A percentile compares a stretch with the other conserved stretches of the same genome.
Conservation (phyloP, 2,329 filamentous ascomycete genomes). For the Aspergillus sp. region DNA sequence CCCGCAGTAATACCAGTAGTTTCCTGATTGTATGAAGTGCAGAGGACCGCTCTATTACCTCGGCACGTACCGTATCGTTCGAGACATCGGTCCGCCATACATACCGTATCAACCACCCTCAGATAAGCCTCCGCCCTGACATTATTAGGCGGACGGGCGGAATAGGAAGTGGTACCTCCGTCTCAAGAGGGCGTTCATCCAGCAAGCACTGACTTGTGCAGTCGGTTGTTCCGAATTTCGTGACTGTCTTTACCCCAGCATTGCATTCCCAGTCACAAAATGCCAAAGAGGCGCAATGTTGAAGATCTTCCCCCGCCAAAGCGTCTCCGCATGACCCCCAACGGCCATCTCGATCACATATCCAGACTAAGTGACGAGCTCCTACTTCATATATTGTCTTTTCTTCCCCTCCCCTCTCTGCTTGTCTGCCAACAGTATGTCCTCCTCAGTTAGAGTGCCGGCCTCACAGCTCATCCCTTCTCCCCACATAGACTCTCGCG, state of each 20-base stretch:
- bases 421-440: constrained; percentile 62
- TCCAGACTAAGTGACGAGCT: constrained; percentile 83
- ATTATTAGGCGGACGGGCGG: not conserved
- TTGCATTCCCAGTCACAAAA: constrained; percentile 20
- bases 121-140: constrained; percentile 12
- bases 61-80: not conserved
- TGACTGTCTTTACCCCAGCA: not conserved
- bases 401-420: constrained; percentile 69
- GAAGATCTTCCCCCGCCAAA: constrained; percentile 44
- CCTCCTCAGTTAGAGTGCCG: not conserved
- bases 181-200: not conserved
- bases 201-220: not conserved
- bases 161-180: not conserved
- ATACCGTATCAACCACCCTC: not conserved
- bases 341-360: constrained; percentile 58
- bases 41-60: not conserved
- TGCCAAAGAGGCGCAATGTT: constrained; percentile 37
- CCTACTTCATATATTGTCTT: constrained; percentile 78
- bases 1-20: not conserved
- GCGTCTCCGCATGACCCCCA: constrained; percentile 39
- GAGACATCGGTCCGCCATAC: not conserved
- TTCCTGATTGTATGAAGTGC: too few species aligned
- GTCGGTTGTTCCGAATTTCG: not conserved
- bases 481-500: constrained; percentile 54
- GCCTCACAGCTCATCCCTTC: not conserved